Evolutionary conservation across 805 yeast genomes (phyloP).

Genomic region (Cyberlindnera maclurae): DNA sequence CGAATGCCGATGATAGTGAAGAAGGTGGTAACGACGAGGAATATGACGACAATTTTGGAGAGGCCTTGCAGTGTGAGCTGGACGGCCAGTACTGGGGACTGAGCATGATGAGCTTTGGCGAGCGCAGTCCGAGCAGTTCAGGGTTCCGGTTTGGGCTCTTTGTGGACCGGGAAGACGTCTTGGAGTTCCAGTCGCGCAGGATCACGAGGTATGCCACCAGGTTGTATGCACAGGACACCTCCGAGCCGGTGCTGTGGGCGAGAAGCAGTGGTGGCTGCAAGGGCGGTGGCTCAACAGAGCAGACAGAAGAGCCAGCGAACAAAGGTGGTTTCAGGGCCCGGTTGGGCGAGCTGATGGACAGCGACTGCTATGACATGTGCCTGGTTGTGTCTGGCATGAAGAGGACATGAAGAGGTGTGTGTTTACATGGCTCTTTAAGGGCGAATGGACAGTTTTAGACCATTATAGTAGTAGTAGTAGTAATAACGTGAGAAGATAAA

Average conservation of each 20-base stretch:
- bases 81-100: conserved; percentile 2
- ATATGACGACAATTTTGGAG: too few relatives aligned
- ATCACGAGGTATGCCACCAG: conserved; percentile 39
- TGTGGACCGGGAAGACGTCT: conserved; percentile 37
- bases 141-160: conserved; percentile 20
- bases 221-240: conserved; percentile 27
- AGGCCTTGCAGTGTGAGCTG: conserved; percentile 7
- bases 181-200: conserved; percentile 46
- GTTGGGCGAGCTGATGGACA: neutral
- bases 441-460: too few relatives aligned
- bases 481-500: too few relatives aligned
- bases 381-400: neutral
- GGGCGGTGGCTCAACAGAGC: too few relatives aligned
- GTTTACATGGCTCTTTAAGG: too few relatives aligned
- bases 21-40: too few relatives aligned
- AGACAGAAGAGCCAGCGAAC: too few relatives aligned
- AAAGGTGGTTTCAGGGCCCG: neutral
- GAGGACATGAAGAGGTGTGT: too few relatives aligned
- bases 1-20: conserved; percentile 3
- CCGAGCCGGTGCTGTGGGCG: conserved; percentile 5
- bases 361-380: conserved; percentile 1
- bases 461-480: too few relatives aligned
- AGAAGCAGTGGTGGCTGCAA: too few relatives aligned
- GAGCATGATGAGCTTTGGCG: neutral
- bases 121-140: neutral